Percentiles rank a stretch among this genome's conserved stretches.
These are phyloP conservation scores for Fistulinella prunicolor DNA, from an alignment of 768 basidiomycete genomes.

Conservation along the genomic window DNA sequence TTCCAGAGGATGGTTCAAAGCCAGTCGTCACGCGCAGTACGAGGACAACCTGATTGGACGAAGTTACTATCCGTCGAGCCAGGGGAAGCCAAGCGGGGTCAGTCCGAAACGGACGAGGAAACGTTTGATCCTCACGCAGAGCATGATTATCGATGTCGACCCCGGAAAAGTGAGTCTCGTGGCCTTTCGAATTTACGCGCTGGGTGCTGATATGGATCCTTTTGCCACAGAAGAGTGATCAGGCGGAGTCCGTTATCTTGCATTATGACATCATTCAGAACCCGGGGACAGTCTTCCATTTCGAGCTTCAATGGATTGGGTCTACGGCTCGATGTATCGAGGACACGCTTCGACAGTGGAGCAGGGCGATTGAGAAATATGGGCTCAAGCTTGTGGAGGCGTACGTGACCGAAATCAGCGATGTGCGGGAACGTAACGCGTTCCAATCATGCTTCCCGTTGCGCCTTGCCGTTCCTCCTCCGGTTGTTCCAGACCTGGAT, in stretches of 20 bases:
- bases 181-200: neutral
- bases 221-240: slow-evolving; percentile 66
- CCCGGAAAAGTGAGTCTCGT: slow-evolving; percentile 55
- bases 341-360: slow-evolving; percentile 80
- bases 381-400: slow-evolving; percentile 92
- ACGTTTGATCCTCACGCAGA: slow-evolving; percentile 76
- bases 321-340: slow-evolving; percentile 91
- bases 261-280: slow-evolving; percentile 97
- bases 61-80: slow-evolving; percentile 37
- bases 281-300: slow-evolving; percentile 91
- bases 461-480: slow-evolving; percentile 72
- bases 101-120: slow-evolving; percentile 51
- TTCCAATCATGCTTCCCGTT: slow-evolving; percentile 92
- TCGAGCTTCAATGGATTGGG: slow-evolving; percentile 96
- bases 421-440: slow-evolving; percentile 79
- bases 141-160: slow-evolving; percentile 89
- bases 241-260: slow-evolving; percentile 83
- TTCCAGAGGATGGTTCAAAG: slow-evolving; percentile 62
- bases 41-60: slow-evolving; percentile 39
- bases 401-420: slow-evolving; percentile 87
- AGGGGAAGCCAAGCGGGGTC: slow-evolving; percentile 34
- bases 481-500: slow-evolving; percentile 63
- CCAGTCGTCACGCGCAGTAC: slow-evolving; percentile 39
- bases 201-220: slow-evolving; percentile 8
- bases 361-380: slow-evolving; percentile 78